phyloP scores from a whole-genome alignment of 305 asterid genomes.

The Solanum hybrid region DNA sequence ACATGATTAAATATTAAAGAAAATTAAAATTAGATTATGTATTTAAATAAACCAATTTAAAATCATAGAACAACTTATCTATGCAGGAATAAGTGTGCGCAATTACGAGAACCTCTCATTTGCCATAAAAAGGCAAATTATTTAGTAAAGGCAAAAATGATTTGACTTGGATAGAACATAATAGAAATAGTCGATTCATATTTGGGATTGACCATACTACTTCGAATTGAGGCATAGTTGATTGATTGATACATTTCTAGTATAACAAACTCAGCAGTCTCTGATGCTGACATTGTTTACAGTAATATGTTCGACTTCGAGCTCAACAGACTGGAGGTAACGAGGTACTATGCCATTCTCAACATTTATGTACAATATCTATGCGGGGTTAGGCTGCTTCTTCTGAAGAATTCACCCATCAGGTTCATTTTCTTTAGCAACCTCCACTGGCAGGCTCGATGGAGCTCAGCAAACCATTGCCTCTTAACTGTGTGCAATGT shows the following conservation, averaged over 20 bases:
- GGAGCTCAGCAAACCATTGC: slow-evolving; percentile 87
- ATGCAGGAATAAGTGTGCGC: not conserved
- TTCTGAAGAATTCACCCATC: not conserved
- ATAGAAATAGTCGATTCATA: not conserved
- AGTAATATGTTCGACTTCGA: not conserved
- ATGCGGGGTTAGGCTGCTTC: not conserved
- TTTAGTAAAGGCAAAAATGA: not conserved
- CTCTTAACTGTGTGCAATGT: slow-evolving; percentile 81
- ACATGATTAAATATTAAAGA: too few species aligned
- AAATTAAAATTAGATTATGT: too few species aligned
- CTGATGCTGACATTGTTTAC: not conserved
- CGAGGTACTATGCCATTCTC: not conserved
- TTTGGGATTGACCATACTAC: not conserved
- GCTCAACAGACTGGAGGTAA: not conserved
- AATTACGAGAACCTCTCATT: not conserved
- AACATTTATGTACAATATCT: slow-evolving; percentile 3
- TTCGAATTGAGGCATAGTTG: not conserved
- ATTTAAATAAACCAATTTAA: too few species aligned
- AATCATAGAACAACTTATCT: not conserved
- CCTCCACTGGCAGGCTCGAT: slow-evolving; percentile 86
- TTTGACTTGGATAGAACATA: not conserved
- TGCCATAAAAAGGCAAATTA: not conserved
- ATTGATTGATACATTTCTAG: not conserved
- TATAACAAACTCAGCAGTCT: not conserved
- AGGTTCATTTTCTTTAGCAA: slow-evolving; percentile 25